Evolutionary conservation across 768 basidiomycete species (phyloP), one percentile per base, ranked within the genome.

Genomic region (Polyporus arcularius): DNA sequence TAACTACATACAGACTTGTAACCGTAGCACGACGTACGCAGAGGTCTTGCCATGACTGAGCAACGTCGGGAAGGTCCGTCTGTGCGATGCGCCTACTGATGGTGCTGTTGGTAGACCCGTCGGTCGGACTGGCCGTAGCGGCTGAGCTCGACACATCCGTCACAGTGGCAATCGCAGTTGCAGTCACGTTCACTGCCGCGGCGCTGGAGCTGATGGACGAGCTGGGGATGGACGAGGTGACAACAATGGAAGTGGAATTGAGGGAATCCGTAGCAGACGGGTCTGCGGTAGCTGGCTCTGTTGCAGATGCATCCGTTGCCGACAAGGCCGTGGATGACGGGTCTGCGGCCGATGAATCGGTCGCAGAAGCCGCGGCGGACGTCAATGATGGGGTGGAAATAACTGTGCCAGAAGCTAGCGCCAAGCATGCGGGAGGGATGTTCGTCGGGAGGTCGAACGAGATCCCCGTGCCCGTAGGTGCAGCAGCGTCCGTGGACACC

Each of bases 21-120:
- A 7, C 4, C 28, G 6, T 16, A 39, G 28, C 18, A 28, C 16
- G 14, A 43, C 60, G 16, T 61, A 61, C 60, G 70, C 82, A 82
- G 55, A 82, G 78, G 45, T 73, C 72, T 61, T 80, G 79, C 81
- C 80, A 83, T 16, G 65, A 64, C 52, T 76, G 71, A 3, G 76
- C 77, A 35, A 80, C 73, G 32, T 65, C 73, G 53, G 72, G 76
- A 55, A 72, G 75, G 56, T 77, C 75, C 14, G 54, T 53, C 54
- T 76, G 77, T 1, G 68, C 72, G 49, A 76, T 62, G 39, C 73
- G 72, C 50, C 57, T 62, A 32, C 53, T 43, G 10, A 64, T 18
- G 12, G 42, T 52, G 40, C 51, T 38, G 45, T 57, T 54, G 30
- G 12, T 35, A 1, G 52, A 41, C 46, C 18, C 41, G 41, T 50